These are phyloP conservation scores for Candolleomyces aberdarensis DNA, from an alignment of 768 basidiomycete species.

Conservation along the genomic window DNA sequence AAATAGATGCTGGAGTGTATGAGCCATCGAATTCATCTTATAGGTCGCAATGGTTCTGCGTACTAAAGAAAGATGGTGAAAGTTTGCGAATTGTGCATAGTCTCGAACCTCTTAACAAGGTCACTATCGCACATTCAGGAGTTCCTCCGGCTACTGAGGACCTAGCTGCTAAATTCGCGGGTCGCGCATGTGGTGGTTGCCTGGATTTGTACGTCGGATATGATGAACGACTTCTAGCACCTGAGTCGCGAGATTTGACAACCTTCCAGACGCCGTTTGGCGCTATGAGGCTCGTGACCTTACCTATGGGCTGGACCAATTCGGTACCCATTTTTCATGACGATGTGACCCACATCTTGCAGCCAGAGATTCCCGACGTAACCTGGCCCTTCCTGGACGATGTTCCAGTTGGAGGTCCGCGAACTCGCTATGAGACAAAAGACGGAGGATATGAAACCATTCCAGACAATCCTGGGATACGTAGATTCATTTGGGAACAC, in stretches of 20 bases:
- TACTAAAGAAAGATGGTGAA: too few relatives aligned
- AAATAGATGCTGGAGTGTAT: constrained; percentile 34
- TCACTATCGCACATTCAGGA: too few relatives aligned
- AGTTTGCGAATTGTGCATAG: too few relatives aligned
- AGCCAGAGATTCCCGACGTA: constrained; percentile 30
- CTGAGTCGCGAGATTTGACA: constrained; percentile 5
- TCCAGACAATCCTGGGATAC: constrained; percentile 27
- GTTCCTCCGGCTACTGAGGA: constrained; percentile 26
- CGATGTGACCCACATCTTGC: constrained; percentile 20
- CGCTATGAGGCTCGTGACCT: constrained; percentile 3
- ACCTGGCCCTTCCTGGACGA: constrained; percentile 35
- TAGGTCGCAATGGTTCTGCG: too few relatives aligned
- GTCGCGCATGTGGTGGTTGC: neutral
- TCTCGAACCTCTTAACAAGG: too few relatives aligned
- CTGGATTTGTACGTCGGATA: constrained; percentile 9
- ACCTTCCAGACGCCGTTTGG: constrained; percentile 11
- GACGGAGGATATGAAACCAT: constrained; percentile 30
- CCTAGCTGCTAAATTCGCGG: constrained; percentile 20
- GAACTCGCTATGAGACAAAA: constrained; percentile 19
- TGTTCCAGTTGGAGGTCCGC: constrained; percentile 27
- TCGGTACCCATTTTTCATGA: too few relatives aligned
- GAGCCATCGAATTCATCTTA: too few relatives aligned
- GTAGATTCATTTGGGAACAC: constrained; percentile 35
- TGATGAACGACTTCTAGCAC: neutral
- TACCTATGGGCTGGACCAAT: constrained; percentile 14